Evolutionary conservation across 805 yeast species (phyloP), one percentile per base, ranked within the genome.

Genomic region (Wickerhamiella domercqiae): DNA sequence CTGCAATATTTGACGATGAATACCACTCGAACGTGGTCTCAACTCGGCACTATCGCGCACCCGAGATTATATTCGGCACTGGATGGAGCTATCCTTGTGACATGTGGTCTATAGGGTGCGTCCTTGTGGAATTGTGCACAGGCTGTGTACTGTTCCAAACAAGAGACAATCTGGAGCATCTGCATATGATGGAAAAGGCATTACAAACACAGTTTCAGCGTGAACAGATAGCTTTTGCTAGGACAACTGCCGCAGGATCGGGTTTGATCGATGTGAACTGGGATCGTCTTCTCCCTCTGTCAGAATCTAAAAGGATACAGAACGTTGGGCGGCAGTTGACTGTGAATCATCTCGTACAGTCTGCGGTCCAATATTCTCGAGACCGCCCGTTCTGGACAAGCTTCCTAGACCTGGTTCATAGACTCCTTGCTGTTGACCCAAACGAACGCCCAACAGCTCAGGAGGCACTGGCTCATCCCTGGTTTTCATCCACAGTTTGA

Each of bases 1-100:
- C 90, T 29, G 95, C 98, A 0, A 75, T 93, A 3, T 90, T 90
- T 51, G 71, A 80, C 48, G 93, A 86, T 57, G 97, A 90, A 60
- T 84, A 80, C 54, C 99, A 90, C 63, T 75, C 93, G 3, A 73
- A 79, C 16, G 75, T 90, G 13, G 94, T 90, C 7, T 81, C 94
- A 5, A 90, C 99, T 1, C 67, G 99, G 35, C 98, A 90, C 57
- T 90, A 90, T 57, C 64, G 98, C 38, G 98, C 98, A 0, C 98
- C 98, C 0, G 98, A 90, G 55, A 84, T 90, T 45, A 83, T 87
- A 1, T 60, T 90, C 21, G 95, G 95, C 1, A 67, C 72, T n/a
- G 95, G 96, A 15, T 90, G 98, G 97, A 79, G 94, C 5, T 84
- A 70, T 49, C 93, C 96, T 1, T 87, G 97, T 56, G 99, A 90